These are phyloP conservation scores for Tarenaya hassleriana DNA, from an alignment of 345 rosid species.

Conservation along the genomic window DNA sequence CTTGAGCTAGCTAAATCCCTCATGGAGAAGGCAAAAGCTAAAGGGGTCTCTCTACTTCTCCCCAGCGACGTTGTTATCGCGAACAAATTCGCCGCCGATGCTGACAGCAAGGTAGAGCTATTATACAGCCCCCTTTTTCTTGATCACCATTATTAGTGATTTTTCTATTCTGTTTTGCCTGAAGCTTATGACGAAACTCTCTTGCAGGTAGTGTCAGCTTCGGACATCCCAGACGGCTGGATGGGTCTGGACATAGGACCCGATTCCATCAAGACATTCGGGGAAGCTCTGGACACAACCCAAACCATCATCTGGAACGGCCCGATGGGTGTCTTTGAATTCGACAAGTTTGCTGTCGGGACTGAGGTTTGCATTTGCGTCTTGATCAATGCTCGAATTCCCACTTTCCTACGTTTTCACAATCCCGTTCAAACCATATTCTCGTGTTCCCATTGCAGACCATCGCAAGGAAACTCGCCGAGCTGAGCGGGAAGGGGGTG, in stretches of 20 bases:
- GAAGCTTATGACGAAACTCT: background rate
- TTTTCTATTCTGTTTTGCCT: background rate
- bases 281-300: conserved; percentile 64
- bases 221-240: conserved; percentile 90
- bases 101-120: conserved; percentile 71
- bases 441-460: conserved; percentile 40
- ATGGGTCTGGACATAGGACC: conserved; percentile 92
- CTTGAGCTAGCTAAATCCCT: conserved; percentile 71
- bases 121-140: background rate
- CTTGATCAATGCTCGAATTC: background rate
- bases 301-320: conserved; percentile 96
- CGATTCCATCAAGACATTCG: conserved; percentile 72
- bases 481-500: conserved; percentile 68
- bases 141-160: background rate
- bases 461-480: conserved; percentile 88
- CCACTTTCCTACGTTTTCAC: background rate
- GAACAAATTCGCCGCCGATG: conserved; percentile 86
- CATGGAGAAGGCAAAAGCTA: conserved; percentile 70
- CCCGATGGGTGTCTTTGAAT: conserved; percentile 98
- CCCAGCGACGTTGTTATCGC: conserved; percentile 84
- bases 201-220: conserved; percentile 65
- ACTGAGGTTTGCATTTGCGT: conserved; percentile 51
- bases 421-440: background rate
- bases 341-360: conserved; percentile 77
- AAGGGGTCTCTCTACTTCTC: conserved; percentile 69